A percentile compares a stretch with the other conserved stretches of the same genome.
phyloP scores from a whole-genome alignment of 352 stramenopile species.

The Aphanomyces stellatus region DNA sequence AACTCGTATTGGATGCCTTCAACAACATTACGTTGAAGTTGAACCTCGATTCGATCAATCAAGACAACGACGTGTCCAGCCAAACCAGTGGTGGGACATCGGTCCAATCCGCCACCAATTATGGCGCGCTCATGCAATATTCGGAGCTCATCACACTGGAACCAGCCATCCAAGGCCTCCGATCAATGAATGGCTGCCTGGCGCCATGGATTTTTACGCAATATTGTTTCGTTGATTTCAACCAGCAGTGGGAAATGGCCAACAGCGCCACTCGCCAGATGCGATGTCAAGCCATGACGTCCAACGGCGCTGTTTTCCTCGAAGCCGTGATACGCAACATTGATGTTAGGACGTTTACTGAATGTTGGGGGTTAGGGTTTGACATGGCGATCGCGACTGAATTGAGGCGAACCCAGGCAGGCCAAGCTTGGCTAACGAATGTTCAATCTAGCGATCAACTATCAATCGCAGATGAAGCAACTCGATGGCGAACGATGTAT shows the following conservation, averaged over 20 bases:
- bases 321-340: conserved; percentile 7
- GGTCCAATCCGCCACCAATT: too few species aligned
- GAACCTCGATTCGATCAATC: too few species aligned
- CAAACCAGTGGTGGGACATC: too few species aligned
- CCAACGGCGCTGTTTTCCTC: conserved; percentile 13
- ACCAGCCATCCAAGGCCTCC: too few species aligned
- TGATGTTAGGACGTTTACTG: background rate
- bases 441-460: background rate
- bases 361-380: background rate
- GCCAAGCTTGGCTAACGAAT: background rate
- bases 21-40: too few species aligned
- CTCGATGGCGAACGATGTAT: background rate
- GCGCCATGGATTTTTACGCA: background rate
- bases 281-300: background rate
- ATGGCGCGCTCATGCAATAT: too few species aligned
- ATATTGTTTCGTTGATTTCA: conserved; percentile 13
- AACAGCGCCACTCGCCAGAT: background rate
- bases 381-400: background rate
- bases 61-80: too few species aligned
- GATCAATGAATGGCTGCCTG: too few species aligned
- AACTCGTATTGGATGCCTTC: too few species aligned
- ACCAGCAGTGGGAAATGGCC: conserved; percentile 5
- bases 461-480: background rate
- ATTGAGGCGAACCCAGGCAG: background rate
- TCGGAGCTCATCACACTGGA: too few species aligned